phyloP scores from a whole-genome alignment of 352 stramenopile genomes.

The Phytophthora pluvialis region DNA sequence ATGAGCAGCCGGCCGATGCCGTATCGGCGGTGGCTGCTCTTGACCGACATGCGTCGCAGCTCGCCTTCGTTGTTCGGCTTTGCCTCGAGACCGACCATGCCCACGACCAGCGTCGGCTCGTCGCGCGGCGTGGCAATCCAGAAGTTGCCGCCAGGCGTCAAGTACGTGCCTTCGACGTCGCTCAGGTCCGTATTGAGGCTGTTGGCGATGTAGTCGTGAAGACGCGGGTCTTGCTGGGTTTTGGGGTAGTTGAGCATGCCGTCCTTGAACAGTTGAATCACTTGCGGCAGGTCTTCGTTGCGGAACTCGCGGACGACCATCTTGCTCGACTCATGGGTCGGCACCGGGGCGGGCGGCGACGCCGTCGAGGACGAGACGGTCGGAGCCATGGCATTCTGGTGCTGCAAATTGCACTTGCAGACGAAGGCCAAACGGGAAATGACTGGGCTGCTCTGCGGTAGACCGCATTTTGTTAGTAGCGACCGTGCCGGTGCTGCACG shows the following conservation, averaged over 20 bases:
- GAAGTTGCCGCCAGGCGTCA: slow-evolving; percentile 44
- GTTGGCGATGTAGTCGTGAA: slow-evolving; percentile 29
- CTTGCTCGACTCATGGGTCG: slow-evolving; percentile 6
- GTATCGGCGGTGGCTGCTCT: slow-evolving; percentile 32
- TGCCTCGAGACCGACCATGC: slow-evolving; percentile 42
- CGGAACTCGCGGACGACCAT: slow-evolving; percentile 31
- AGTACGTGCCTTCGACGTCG: slow-evolving; percentile 44
- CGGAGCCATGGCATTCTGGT: slow-evolving; percentile 15
- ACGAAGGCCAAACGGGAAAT: slow-evolving; percentile 20
- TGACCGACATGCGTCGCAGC: slow-evolving; percentile 50
- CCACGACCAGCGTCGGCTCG: slow-evolving; percentile 25
- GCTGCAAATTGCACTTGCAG: neutral
- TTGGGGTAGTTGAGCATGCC: slow-evolving; percentile 33
- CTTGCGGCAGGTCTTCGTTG: slow-evolving; percentile 26
- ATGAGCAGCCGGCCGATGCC: slow-evolving; percentile 42
- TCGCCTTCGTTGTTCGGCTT: slow-evolving; percentile 38
- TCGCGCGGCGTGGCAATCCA: slow-evolving; percentile 41
- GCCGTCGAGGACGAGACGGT: slow-evolving; percentile 11
- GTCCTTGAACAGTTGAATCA: slow-evolving; percentile 29
- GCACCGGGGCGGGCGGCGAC: no score
- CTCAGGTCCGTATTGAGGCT: slow-evolving; percentile 36
- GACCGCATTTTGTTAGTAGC: neutral
- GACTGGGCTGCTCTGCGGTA: neutral
- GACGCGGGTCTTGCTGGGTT: slow-evolving; percentile 9
- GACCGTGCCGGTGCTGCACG: slow-evolving; percentile 14